phyloP scores from a whole-genome alignment of 169 alveolate genomes.

The Eimeria falciformis region DNA sequence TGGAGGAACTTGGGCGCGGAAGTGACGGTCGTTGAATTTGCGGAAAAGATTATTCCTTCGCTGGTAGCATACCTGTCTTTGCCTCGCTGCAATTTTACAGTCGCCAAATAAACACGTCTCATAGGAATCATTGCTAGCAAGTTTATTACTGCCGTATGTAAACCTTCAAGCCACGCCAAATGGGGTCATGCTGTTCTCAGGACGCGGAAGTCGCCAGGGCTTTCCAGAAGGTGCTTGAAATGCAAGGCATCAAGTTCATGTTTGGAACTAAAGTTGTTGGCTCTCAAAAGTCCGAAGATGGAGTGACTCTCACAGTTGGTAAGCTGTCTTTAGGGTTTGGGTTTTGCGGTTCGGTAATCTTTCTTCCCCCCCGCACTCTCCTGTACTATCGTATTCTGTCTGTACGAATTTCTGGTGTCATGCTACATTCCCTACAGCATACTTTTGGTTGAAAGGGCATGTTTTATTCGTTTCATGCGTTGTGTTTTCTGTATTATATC shows the following conservation, averaged over 20 bases:
- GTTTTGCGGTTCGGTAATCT: not conserved
- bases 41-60: constrained; percentile 79
- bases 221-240: constrained; percentile 87
- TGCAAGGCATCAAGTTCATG: constrained; percentile 84
- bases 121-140: not conserved
- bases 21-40: constrained; percentile 89
- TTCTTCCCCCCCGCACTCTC: not conserved
- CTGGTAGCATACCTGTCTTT: constrained; percentile 37
- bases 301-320: constrained; percentile 80
- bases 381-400: not conserved
- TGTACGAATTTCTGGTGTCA: no score
- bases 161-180: not conserved
- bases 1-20: constrained; percentile 95
- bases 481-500: not conserved
- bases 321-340: constrained; percentile 61
- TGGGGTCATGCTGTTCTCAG: not conserved
- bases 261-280: constrained; percentile 85
- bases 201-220: constrained; percentile 89
- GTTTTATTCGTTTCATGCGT: not conserved
- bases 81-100: not conserved
- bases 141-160: not conserved
- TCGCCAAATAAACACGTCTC: not conserved
- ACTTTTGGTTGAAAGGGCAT: not conserved
- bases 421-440: no score
- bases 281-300: constrained; percentile 90